Evolutionary conservation across 2,329 filamentous ascomycete genomes (phyloP).

Genomic region (Keithomyces neogunnii): DNA sequence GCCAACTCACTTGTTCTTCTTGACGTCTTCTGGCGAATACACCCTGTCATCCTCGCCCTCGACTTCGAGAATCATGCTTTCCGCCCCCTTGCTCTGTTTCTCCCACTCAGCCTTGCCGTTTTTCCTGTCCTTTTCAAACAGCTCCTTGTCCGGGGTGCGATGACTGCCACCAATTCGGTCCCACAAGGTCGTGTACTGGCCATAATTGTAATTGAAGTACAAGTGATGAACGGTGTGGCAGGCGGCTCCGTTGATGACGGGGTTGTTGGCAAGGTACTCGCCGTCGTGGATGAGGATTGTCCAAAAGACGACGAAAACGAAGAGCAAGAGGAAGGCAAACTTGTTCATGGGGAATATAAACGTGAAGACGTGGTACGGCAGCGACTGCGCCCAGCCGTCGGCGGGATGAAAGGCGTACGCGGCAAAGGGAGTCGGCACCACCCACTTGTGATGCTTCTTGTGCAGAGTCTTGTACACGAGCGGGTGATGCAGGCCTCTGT

Average conservation of each 20-base stretch:
- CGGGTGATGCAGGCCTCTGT: slow-evolving; percentile 71
- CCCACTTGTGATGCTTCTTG: slow-evolving; percentile 5
- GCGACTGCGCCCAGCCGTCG: slow-evolving; percentile 1
- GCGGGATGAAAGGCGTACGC: slow-evolving; percentile 5
- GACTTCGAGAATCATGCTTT: slow-evolving; percentile 66
- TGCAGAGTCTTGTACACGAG: slow-evolving; percentile 14
- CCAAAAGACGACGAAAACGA: slow-evolving; percentile 36
- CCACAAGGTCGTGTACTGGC: slow-evolving; percentile 64
- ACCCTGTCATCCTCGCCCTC: slow-evolving; percentile 45
- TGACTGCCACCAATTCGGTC: slow-evolving; percentile 83
- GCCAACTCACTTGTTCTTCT: background rate
- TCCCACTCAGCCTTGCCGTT: slow-evolving; percentile 75
- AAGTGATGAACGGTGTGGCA: slow-evolving; percentile 5
- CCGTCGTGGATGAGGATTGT: background rate
- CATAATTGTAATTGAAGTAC: slow-evolving; percentile 4
- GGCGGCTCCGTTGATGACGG: background rate
- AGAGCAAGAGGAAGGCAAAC: slow-evolving; percentile 16
- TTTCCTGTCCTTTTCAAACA: slow-evolving; percentile 78
- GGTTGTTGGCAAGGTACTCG: slow-evolving; percentile 1
- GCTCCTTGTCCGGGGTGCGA: slow-evolving; percentile 72
- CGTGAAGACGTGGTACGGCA: slow-evolving; percentile 1
- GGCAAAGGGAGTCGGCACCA: slow-evolving; percentile 4
- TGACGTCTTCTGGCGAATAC: slow-evolving; percentile 24
- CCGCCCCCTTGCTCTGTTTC: slow-evolving; percentile 67
- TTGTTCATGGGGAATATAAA: slow-evolving; percentile 4